Percentiles rank a stretch among this genome's conserved stretches.
phyloP scores from a whole-genome alignment of 306 rosid genomes.

The Fagus crenata region DNA sequence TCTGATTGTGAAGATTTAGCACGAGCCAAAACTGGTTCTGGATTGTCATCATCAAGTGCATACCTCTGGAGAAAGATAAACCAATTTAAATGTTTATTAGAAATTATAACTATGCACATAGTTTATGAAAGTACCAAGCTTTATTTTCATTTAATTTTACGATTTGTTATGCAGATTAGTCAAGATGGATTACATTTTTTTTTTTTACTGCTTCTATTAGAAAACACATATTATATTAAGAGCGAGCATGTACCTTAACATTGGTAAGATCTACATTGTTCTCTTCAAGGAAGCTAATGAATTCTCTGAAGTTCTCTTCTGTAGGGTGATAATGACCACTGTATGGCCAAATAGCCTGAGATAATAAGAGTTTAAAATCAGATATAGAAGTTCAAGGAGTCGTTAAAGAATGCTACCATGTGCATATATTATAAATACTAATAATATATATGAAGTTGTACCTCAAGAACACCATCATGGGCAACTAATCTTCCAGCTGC shows the following conservation, averaged over 20 bases:
- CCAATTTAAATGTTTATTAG: too few relatives aligned
- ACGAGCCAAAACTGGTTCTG: constrained; percentile 30
- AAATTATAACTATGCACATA: too few relatives aligned
- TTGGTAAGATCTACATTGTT: constrained; percentile 74
- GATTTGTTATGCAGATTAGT: too few relatives aligned
- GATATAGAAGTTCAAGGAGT: too few relatives aligned
- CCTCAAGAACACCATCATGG: constrained; percentile 69
- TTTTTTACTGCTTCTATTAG: too few relatives aligned
- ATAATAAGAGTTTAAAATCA: not conserved
- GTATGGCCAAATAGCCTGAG: constrained; percentile 94
- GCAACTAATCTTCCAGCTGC: constrained; percentile 93
- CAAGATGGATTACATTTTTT: too few relatives aligned
- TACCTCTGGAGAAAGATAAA: constrained; percentile 44
- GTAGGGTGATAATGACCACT: constrained; percentile 97
- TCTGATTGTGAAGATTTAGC: constrained; percentile 19
- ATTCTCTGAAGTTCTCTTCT: constrained; percentile 82
- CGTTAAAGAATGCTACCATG: too few relatives aligned
- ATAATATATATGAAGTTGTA: constrained; percentile 6
- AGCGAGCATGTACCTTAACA: constrained; percentile 57
- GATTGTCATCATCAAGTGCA: constrained; percentile 75
- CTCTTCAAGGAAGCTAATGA: constrained; percentile 72
- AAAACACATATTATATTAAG: too few relatives aligned
- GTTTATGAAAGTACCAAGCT: too few relatives aligned
- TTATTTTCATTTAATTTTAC: too few relatives aligned
- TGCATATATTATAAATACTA: too few relatives aligned